Evolutionary conservation across 305 asterid species (phyloP), one percentile per base, ranked within the genome.

Genomic region (Solanum chacoense): DNA sequence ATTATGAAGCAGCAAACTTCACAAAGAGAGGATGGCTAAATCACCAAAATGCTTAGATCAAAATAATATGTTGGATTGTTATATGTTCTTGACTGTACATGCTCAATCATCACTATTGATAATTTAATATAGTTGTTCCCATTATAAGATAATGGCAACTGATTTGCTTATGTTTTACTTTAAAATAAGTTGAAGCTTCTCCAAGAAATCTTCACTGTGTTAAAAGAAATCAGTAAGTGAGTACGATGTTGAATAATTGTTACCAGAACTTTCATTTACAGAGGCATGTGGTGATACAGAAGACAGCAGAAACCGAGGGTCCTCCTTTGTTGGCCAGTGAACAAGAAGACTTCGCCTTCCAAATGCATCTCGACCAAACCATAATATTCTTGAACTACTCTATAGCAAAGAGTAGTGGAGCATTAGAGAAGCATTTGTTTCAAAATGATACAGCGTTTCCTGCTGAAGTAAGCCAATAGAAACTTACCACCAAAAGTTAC

Each of bases 291-390:
- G 98, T 90, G 99, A 95, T 76, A 97, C 99, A 24, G 99, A 96
- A 87, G 99, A 94, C 87, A 97, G 92, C 87, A 97, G 91, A 35
- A 97, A 93, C 84, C 98, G 96, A 87, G 98, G 86, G 89, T 97
- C 99, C 88, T 91, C 91, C n/a, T 22, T 59, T 74, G 99, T 93
- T 85, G 99, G 98, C 99, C 99, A 97, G 88, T 96, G 99, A 89
- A 95, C 98, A 88, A 97, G 95, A 91, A 96, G 98, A 91, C 99
- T 97, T 89, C 99, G 91, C 90, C 99, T 93, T 80, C 99, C 99
- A 90, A 97, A 90, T 3, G 99, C 98, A 95, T 97, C 99, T 88
- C 98, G 95, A 90, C 99, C 99, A 88, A 96, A 95, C 99, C 99
- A 97, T 93, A 97, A 90, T 38, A 95, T 95, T 87, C 92, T 96